phyloP scores from a whole-genome alignment of 2,329 filamentous ascomycete species.

The Endothia cerciana region DNA sequence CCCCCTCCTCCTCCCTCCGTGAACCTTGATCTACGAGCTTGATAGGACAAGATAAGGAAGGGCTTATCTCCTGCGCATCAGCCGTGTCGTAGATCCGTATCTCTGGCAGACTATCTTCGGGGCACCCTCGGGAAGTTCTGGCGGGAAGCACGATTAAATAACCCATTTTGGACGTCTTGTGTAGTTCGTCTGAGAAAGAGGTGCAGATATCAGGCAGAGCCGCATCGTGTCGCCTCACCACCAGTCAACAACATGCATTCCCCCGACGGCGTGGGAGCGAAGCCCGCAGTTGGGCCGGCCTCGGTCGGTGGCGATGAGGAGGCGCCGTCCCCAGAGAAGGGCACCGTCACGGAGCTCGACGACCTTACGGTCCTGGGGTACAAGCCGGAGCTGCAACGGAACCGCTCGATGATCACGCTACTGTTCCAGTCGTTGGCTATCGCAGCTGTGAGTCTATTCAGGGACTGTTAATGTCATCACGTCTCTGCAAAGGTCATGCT shows the following conservation, averaged over 20 bases:
- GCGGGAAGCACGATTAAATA: background rate
- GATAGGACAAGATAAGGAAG: slow-evolving; percentile 26
- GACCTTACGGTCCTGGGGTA: slow-evolving; percentile 54
- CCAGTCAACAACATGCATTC: slow-evolving; percentile 13
- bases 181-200: too few relatives aligned
- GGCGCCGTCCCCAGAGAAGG: slow-evolving; percentile 1
- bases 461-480: background rate
- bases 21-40: slow-evolving; percentile 5
- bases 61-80: slow-evolving; percentile 15
- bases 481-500: background rate
- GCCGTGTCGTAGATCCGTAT: background rate
- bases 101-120: background rate
- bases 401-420: slow-evolving; percentile 62
- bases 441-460: slow-evolving; percentile 47
- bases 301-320: slow-evolving; percentile 22
- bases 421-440: slow-evolving; percentile 66
- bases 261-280: slow-evolving; percentile 9
- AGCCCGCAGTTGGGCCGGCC: slow-evolving; percentile 12
- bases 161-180: too few relatives aligned
- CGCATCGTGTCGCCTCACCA: background rate
- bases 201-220: background rate
- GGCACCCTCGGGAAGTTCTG: background rate
- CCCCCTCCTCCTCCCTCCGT: background rate
- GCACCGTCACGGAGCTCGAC: slow-evolving; percentile 35
- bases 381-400: slow-evolving; percentile 58